phyloP scores from a whole-genome alignment of 164 flowering plant species.

The Dillenia suffruticosa region DNA sequence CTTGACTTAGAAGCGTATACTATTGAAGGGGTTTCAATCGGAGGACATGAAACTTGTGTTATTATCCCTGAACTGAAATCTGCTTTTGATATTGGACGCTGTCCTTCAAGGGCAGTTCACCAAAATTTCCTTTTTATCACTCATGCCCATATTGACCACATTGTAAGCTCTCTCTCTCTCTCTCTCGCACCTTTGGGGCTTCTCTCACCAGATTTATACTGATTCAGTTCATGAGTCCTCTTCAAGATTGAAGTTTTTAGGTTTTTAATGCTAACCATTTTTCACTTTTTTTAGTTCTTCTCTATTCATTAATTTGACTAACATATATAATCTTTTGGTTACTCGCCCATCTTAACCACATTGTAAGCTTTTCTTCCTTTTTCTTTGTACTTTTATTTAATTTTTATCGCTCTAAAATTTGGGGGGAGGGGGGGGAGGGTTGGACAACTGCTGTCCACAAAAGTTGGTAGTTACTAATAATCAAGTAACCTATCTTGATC shows the following conservation, averaged over 20 bases:
- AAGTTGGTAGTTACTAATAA: too few relatives aligned
- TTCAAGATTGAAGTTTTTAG: too few relatives aligned
- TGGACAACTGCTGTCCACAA: background rate
- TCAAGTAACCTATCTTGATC: too few relatives aligned
- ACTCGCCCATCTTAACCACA: constrained; percentile 99
- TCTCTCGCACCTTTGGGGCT: too few relatives aligned
- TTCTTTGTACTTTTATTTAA: background rate
- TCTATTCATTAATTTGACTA: too few relatives aligned
- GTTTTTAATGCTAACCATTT: too few relatives aligned
- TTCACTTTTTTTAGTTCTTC: too few relatives aligned
- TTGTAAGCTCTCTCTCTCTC: constrained; percentile 18
- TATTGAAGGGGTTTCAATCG: constrained; percentile 78
- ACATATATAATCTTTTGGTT: constrained; percentile 41
- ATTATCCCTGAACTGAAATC: constrained; percentile 79
- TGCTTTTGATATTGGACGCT: constrained; percentile 89
- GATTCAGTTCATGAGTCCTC: too few relatives aligned
- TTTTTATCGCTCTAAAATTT: too few relatives aligned
- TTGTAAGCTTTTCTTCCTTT: constrained; percentile 44
- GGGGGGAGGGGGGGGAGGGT: too few relatives aligned
- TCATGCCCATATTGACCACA: background rate
- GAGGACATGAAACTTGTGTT: constrained; percentile 92
- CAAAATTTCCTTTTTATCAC: constrained; percentile 15
- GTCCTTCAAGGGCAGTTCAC: constrained; percentile 40
- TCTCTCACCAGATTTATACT: constrained; percentile 45
- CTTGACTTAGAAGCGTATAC: constrained; percentile 61